Percentiles rank a stretch among this genome's conserved stretches.
Evolutionary conservation across 2,329 filamentous ascomycete genomes (phyloP).

Genomic region (Xylariales sp.): DNA sequence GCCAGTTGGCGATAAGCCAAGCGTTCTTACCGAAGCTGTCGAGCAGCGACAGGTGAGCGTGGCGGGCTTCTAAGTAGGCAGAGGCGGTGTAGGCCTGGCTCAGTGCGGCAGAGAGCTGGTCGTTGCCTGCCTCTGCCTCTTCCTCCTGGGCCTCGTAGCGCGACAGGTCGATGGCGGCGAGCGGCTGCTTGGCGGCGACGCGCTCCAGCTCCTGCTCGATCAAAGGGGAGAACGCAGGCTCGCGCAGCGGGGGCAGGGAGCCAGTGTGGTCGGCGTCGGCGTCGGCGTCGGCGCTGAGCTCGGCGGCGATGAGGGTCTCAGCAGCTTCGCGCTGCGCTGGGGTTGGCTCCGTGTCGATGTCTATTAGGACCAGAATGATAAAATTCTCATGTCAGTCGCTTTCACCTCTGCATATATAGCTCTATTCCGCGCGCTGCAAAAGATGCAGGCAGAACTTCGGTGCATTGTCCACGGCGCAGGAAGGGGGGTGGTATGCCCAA

Average conservation of each 20-base stretch:
- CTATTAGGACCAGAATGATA: too few relatives aligned
- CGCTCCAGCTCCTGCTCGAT: constrained; percentile 66
- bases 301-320: constrained; percentile 63
- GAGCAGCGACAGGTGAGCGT: constrained; percentile 63
- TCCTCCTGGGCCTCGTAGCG: constrained; percentile 78
- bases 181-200: constrained; percentile 54
- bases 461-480: too few relatives aligned
- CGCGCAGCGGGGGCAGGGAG: constrained; percentile 46
- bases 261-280: too few relatives aligned
- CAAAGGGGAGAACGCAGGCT: constrained; percentile 58
- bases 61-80: constrained; percentile 48
- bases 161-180: constrained; percentile 65
- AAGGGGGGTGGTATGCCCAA: background rate
- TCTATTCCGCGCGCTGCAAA: too few relatives aligned
- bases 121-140: constrained; percentile 30
- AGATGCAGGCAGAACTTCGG: too few relatives aligned
- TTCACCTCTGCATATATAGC: too few relatives aligned
- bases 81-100: constrained; percentile 46
- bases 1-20: constrained; percentile 83
- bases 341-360: constrained; percentile 75
- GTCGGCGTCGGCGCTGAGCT: constrained; percentile 47
- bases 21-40: constrained; percentile 82
- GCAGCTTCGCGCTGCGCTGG: constrained; percentile 60
- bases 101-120: constrained; percentile 58
- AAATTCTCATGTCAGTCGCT: too few relatives aligned